Percentiles rank a stretch among this genome's conserved stretches.
phyloP scores from a whole-genome alignment of 1,139 yeast species.

The Taphrina deformans region DNA sequence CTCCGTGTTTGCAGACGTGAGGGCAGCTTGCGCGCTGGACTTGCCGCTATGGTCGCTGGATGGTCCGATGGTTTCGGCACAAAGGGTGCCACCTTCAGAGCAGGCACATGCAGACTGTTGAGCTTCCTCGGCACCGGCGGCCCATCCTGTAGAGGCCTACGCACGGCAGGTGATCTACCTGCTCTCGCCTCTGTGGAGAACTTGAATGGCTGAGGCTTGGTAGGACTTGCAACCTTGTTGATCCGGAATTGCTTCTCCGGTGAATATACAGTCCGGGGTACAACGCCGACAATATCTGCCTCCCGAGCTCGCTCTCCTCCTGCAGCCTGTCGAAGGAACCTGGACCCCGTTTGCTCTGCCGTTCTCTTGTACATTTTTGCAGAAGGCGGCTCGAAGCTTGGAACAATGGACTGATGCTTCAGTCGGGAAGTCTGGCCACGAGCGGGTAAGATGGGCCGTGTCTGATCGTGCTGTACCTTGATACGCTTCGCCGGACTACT shows the following conservation, averaged over 20 bases:
- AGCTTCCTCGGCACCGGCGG: not conserved
- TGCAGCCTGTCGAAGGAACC: not conserved
- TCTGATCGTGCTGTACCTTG: not conserved
- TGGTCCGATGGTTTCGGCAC: slow-evolving; percentile 14
- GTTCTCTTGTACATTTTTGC: not conserved
- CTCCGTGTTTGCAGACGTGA: slow-evolving; percentile 2
- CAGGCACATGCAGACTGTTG: not conserved
- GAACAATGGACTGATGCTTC: not conserved
- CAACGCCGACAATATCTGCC: not conserved
- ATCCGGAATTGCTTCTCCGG: slow-evolving; percentile 7
- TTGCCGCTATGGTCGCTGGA: slow-evolving; percentile 12
- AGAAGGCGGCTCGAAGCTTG: not conserved
- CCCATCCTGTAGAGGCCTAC: not conserved
- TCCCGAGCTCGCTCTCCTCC: not conserved
- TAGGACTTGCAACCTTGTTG: slow-evolving; percentile 3
- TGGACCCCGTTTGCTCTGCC: not conserved
- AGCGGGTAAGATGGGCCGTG: slow-evolving; percentile 1
- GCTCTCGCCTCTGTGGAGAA: slow-evolving; percentile 9
- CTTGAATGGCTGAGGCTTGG: slow-evolving; percentile 13
- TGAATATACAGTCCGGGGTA: slow-evolving; percentile 5
- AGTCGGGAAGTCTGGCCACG: not conserved
- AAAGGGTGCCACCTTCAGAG: slow-evolving; percentile 5
- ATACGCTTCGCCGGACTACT: slow-evolving; percentile 18
- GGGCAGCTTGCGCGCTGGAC: slow-evolving; percentile 19
- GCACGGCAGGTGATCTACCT: not conserved